A percentile compares a stretch with the other conserved stretches of the same genome.
Conservation (phyloP, 495 filamentous ascomycete species). For the Hypomontagnella submonticulosa region DNA sequence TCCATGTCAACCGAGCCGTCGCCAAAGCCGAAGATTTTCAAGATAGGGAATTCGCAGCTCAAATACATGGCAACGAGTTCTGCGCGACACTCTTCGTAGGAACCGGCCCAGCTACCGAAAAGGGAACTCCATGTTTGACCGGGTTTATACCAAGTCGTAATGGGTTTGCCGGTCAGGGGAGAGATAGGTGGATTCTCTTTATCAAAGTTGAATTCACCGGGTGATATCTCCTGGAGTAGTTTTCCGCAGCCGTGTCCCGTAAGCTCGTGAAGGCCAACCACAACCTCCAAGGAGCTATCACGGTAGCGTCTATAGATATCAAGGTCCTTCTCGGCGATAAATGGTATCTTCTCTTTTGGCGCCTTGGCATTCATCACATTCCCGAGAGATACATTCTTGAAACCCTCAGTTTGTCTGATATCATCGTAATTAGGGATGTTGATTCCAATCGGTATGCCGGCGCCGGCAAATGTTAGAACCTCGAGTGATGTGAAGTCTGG, state of each 20-base stretch:
- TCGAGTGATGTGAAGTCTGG: slow-evolving; percentile 94
- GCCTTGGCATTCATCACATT: slow-evolving; percentile 92
- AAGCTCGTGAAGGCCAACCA: slow-evolving; percentile 94
- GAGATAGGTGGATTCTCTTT: slow-evolving; percentile 78
- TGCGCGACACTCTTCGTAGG: slow-evolving; percentile 79
- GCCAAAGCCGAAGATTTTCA: slow-evolving; percentile 92
- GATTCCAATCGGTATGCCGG: slow-evolving; percentile 84
- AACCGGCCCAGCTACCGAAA: slow-evolving; percentile 84
- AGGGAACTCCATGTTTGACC: slow-evolving; percentile 94
- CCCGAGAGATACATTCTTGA: slow-evolving; percentile 95
- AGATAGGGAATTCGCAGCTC: slow-evolving; percentile 85
- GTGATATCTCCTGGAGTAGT: slow-evolving; percentile 86
- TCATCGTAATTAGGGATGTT: slow-evolving; percentile 92
- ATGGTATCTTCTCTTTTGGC: slow-evolving; percentile 89
- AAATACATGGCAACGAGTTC: slow-evolving; percentile 95
- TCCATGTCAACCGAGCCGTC: slow-evolving; percentile 76
- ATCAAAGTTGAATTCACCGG: slow-evolving; percentile 89
- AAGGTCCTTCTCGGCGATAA: slow-evolving; percentile 79
- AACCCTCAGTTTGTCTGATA: slow-evolving; percentile 91
- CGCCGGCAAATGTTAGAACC: slow-evolving; percentile 72
- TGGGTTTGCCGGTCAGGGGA: slow-evolving; percentile 78
- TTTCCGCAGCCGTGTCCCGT: slow-evolving; percentile 97
- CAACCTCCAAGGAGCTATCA: slow-evolving; percentile 90
- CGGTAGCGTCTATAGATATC: slow-evolving; percentile 81
- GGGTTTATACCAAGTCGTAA: slow-evolving; percentile 89